Evolutionary conservation across 1,284 basidiomycete species (phyloP).

Genomic region (Ustilago vetiveriae): DNA sequence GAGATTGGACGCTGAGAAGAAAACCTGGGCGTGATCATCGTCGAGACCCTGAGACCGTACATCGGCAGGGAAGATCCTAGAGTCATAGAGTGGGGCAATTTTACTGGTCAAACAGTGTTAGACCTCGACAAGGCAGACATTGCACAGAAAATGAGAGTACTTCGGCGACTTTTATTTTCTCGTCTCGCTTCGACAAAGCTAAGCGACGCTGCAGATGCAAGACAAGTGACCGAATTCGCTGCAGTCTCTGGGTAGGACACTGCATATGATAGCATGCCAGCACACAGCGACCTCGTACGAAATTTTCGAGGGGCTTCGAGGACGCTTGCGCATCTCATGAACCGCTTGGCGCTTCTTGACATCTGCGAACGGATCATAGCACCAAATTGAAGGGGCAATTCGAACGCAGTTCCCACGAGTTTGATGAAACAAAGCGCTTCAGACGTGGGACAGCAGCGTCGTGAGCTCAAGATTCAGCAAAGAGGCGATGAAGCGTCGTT

Average conservation of each 20-base stretch:
- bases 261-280: too few relatives aligned
- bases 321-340: not conserved
- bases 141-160: too few relatives aligned
- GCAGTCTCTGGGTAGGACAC: too few relatives aligned
- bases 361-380: too few relatives aligned
- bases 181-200: not conserved
- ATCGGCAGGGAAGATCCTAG: not conserved
- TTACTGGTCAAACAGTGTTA: not conserved
- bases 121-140: too few relatives aligned
- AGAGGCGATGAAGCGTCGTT: too few relatives aligned
- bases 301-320: not conserved
- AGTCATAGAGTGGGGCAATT: not conserved
- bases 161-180: not conserved
- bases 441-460: too few relatives aligned
- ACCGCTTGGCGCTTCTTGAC: too few relatives aligned
- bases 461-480: too few relatives aligned
- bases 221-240: not conserved
- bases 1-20: not conserved
- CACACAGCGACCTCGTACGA: not conserved
- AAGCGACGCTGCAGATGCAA: not conserved
- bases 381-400: too few relatives aligned
- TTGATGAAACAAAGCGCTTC: too few relatives aligned
- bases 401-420: too few relatives aligned
- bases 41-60: not conserved
- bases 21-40: not conserved